Percentiles rank a stretch among this genome's conserved stretches.
These are phyloP conservation scores for Blastocystis sp. DNA, from an alignment of 352 stramenopile genomes.

Conservation along the genomic window DNA sequence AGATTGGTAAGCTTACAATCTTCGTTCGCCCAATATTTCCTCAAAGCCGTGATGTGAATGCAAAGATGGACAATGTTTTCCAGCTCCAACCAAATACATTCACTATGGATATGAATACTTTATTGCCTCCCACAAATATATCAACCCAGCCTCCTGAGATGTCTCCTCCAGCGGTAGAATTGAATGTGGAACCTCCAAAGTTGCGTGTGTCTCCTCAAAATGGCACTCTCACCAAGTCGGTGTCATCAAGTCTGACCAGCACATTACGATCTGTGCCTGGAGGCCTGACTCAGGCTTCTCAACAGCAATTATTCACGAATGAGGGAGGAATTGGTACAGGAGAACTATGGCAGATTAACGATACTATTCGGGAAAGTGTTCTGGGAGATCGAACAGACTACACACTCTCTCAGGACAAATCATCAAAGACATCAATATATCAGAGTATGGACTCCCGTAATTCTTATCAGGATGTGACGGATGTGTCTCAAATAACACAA, in stretches of 20 bases:
- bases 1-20: background rate
- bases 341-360: background rate
- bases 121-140: background rate
- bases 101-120: background rate
- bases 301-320: background rate
- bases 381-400: background rate
- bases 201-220: background rate
- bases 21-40: conserved; percentile 10
- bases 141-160: background rate
- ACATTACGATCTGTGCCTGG: background rate
- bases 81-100: conserved; percentile 25
- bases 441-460: background rate
- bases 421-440: background rate
- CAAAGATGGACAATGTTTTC: background rate
- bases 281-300: background rate
- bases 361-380: background rate
- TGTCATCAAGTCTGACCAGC: background rate
- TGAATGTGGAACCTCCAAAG: background rate
- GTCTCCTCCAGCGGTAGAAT: background rate
- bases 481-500: background rate
- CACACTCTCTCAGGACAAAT: background rate
- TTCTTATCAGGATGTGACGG: background rate
- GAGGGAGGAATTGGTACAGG: background rate
- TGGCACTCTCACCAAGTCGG: background rate
- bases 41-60: conserved; percentile 34